phyloP scores from a whole-genome alignment of 2,329 filamentous ascomycete genomes.

The Arachnopeziza araneosa region DNA sequence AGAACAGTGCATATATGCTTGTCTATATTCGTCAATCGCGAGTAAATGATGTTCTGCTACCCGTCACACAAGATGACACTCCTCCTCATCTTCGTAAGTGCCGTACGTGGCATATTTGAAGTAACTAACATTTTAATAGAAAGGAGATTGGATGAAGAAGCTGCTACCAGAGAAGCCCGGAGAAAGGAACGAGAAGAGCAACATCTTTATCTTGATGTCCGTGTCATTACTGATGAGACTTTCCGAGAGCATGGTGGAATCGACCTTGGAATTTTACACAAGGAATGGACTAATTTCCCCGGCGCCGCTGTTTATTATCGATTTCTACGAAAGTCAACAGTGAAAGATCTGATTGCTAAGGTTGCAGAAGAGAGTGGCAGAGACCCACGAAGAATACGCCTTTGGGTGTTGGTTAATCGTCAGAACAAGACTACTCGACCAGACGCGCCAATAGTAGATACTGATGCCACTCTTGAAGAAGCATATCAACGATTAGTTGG shows the following conservation, averaged over 20 bases:
- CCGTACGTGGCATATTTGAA: neutral
- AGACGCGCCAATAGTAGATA: slow-evolving; percentile 77
- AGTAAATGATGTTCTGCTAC: slow-evolving; percentile 74
- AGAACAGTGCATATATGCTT: slow-evolving; percentile 94
- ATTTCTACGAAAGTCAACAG: slow-evolving; percentile 66
- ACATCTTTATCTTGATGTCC: slow-evolving; percentile 83
- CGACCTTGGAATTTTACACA: slow-evolving; percentile 66
- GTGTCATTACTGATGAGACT: slow-evolving; percentile 74
- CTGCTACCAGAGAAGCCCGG: slow-evolving; percentile 65
- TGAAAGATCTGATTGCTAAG: slow-evolving; percentile 66
- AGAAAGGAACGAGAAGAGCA: slow-evolving; percentile 90
- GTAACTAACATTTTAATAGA: slow-evolving; percentile 41
- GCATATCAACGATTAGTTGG: slow-evolving; percentile 59
- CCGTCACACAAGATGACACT: slow-evolving; percentile 71
- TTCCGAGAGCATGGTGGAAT: slow-evolving; percentile 79
- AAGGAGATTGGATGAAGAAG: slow-evolving; percentile 75
- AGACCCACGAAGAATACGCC: slow-evolving; percentile 65
- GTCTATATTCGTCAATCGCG: slow-evolving; percentile 90
- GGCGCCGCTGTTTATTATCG: slow-evolving; percentile 69
- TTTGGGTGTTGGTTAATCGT: slow-evolving; percentile 98
- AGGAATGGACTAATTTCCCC: slow-evolving; percentile 43
- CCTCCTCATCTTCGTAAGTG: slow-evolving; percentile 71
- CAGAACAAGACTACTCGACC: slow-evolving; percentile 96
- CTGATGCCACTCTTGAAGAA: slow-evolving; percentile 73
- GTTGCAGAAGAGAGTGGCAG: slow-evolving; percentile 66